Percentiles rank a stretch among this genome's conserved stretches.
Evolutionary conservation across 1,139 yeast genomes (phyloP).

Genomic region (Yamadazyma conglobata): DNA sequence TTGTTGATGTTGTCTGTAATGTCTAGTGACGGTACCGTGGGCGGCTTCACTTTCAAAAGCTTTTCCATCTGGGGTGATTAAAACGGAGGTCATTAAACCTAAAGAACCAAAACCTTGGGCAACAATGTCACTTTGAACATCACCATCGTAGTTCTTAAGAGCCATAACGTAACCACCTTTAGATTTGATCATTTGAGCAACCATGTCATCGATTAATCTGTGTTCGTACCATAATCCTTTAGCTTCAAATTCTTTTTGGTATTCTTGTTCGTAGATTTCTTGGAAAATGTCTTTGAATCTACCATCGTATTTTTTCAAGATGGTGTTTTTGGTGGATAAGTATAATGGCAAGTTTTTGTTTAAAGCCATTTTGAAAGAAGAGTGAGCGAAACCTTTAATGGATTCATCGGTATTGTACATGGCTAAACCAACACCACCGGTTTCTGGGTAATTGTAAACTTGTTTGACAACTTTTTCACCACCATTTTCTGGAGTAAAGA

Average conservation of each 20-base stretch:
- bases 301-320: conserved; percentile 90
- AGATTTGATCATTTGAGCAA: conserved; percentile 95
- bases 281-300: conserved; percentile 92
- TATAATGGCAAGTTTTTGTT: conserved; percentile 74
- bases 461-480: conserved; percentile 50
- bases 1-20: conserved; percentile 89
- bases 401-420: conserved; percentile 96
- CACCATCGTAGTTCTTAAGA: conserved; percentile 96
- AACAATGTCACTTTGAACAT: conserved; percentile 93
- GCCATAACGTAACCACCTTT: conserved; percentile 94
- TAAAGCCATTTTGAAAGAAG: conserved; percentile 87
- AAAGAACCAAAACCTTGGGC: conserved; percentile 97
- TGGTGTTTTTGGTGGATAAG: conserved; percentile 90
- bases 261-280: conserved; percentile 67
- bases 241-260: conserved; percentile 67
- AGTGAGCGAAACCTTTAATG: conserved; percentile 83
- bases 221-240: conserved; percentile 92
- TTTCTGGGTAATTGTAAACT: conserved; percentile 64
- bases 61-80: conserved; percentile 92
- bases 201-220: conserved; percentile 96
- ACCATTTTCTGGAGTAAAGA: conserved; percentile 75
- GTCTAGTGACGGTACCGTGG: conserved; percentile 97
- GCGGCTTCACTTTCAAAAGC: conserved; percentile 97
- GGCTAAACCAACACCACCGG: conserved; percentile 82
- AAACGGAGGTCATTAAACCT: conserved; percentile 94